Evolutionary conservation across 2,329 filamentous ascomycete genomes (phyloP).

Genomic region (Capronia epimyces): DNA sequence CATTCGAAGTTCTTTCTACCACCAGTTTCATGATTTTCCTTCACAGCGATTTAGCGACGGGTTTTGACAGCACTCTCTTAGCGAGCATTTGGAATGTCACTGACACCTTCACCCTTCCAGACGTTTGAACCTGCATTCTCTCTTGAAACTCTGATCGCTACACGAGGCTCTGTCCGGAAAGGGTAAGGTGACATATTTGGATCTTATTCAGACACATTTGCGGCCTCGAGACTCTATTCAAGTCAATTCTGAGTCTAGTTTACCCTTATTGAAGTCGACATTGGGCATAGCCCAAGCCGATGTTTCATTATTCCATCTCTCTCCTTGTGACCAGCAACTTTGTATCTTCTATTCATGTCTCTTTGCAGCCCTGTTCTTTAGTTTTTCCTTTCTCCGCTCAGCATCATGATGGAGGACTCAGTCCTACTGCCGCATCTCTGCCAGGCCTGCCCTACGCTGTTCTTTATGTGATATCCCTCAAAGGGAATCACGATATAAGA

Average conservation of each 20-base stretch:
- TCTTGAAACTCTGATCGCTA: background rate
- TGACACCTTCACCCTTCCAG: slow-evolving; percentile 2
- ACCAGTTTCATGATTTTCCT: slow-evolving; percentile 7
- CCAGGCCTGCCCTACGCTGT: background rate
- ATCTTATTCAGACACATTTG: slow-evolving; percentile 8
- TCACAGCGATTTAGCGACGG: slow-evolving; percentile 19
- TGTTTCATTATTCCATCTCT: slow-evolving; percentile 1
- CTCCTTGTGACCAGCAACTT: slow-evolving; percentile 2
- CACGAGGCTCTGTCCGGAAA: background rate
- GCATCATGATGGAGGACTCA: background rate
- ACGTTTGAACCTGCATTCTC: background rate
- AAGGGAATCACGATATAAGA: background rate
- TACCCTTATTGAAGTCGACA: slow-evolving; percentile 13
- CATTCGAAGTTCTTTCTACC: slow-evolving; percentile 2
- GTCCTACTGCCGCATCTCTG: background rate
- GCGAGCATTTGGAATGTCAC: slow-evolving; percentile 14
- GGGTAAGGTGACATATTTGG: slow-evolving; percentile 8
- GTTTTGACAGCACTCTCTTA: slow-evolving; percentile 9
- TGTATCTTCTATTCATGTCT: slow-evolving; percentile 11
- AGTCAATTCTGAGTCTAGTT: slow-evolving; percentile 11
- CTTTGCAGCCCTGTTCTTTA: slow-evolving; percentile 8
- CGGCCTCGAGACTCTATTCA: slow-evolving; percentile 12
- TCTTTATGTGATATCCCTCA: slow-evolving; percentile 10
- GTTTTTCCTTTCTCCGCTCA: slow-evolving; percentile 6
- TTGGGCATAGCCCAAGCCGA: slow-evolving; percentile 2